A percentile compares a stretch with the other conserved stretches of the same genome.
Conservation (phyloP, 106 monocot species). For the Dendrobium officinale region DNA sequence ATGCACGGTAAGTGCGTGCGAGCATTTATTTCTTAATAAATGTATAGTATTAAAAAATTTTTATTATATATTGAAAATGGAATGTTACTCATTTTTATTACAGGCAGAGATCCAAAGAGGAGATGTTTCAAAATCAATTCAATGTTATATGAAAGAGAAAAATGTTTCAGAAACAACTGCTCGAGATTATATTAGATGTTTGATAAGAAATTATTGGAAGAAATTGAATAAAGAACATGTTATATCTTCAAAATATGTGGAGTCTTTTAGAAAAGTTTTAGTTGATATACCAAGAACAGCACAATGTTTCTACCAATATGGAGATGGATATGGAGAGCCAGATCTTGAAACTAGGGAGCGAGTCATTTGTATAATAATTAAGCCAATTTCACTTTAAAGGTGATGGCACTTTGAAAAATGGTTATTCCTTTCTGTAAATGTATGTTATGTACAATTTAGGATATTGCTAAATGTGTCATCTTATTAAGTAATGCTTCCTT, state of each 20-base stretch:
- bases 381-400: background rate
- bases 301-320: conserved; percentile 7
- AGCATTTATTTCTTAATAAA: background rate
- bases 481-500: no score
- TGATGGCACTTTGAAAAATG: no score
- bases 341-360: background rate
- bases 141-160: conserved; percentile 26
- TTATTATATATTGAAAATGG: background rate
- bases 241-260: background rate
- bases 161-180: conserved; percentile 12
- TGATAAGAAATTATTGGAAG: conserved; percentile 5
- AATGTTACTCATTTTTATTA: background rate
- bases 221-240: background rate
- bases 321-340: conserved; percentile 9
- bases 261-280: background rate
- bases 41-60: background rate
- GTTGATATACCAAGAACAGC: background rate
- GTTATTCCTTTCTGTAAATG: no score
- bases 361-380: background rate
- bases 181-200: conserved; percentile 4
- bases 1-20: background rate
- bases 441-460: no score
- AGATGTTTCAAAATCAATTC: conserved; percentile 4
- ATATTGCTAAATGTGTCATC: no score
- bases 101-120: conserved; percentile 16